A percentile compares a stretch with the other conserved stretches of the same genome.
Evolutionary conservation across 805 yeast species (phyloP).

Genomic region (Ogataea corticis): DNA sequence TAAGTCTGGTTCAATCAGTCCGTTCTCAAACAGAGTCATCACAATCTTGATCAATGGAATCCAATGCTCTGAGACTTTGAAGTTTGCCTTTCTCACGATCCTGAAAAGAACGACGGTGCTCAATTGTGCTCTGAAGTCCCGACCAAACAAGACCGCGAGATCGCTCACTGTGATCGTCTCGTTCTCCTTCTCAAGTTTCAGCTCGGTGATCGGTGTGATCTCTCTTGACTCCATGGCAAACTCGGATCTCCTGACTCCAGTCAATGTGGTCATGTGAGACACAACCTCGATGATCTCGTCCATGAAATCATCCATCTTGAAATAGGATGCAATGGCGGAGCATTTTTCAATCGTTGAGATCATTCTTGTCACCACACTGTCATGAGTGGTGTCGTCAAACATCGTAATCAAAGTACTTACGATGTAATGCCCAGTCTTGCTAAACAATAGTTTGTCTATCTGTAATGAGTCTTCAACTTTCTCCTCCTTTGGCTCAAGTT

Average conservation of each 20-base stretch:
- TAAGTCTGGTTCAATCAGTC: conserved; percentile 65
- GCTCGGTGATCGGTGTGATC: conserved; percentile 45
- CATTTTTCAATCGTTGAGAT: conserved; percentile 87
- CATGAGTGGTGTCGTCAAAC: conserved; percentile 87
- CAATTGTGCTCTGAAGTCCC: conserved; percentile 88
- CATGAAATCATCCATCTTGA: conserved; percentile 53
- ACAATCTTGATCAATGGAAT: conserved; percentile 55
- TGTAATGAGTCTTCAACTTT: conserved; percentile 38
- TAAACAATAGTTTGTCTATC: conserved; percentile 74
- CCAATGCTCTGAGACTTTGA: conserved; percentile 58
- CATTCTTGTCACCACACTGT: conserved; percentile 82
- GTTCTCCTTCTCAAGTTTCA: conserved; percentile 52
- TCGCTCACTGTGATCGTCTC: conserved; percentile 75
- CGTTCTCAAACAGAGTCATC: conserved; percentile 66
- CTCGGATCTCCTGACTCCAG: conserved; percentile 40
- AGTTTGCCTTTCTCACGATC: conserved; percentile 59
- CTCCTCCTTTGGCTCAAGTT: conserved; percentile 4
- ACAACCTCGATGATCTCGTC: conserved; percentile 69
- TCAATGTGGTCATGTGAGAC: conserved; percentile 67
- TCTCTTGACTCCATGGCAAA: conserved; percentile 35
- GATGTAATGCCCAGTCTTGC: conserved; percentile 60
- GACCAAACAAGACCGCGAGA: conserved; percentile 79
- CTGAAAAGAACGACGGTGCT: conserved; percentile 85
- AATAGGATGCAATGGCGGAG: conserved; percentile 71
- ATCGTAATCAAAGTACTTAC: conserved; percentile 72